These are phyloP conservation scores for Cryptosporidium parvum DNA, from an alignment of 169 alveolate species.

Conservation along the genomic window DNA sequence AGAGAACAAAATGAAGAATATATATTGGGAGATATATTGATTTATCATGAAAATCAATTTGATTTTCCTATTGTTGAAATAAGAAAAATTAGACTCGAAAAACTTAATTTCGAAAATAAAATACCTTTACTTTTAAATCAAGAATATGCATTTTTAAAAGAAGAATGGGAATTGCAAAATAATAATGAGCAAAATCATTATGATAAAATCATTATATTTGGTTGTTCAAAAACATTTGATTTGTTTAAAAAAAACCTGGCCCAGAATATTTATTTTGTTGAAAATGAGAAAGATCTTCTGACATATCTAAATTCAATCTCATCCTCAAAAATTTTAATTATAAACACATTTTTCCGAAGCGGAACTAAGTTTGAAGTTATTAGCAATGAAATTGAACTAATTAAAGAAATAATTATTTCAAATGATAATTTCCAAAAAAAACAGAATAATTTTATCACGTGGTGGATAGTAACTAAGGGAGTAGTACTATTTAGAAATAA, in stretches of 20 bases:
- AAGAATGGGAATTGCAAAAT: slow-evolving; percentile 28
- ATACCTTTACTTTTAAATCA: not conserved
- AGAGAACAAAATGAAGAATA: not conserved
- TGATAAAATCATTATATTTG: slow-evolving; percentile 11
- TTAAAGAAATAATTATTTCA: slow-evolving; percentile 8
- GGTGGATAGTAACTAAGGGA: slow-evolving; percentile 33
- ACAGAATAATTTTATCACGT: not conserved
- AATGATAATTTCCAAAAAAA: not conserved
- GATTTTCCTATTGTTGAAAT: slow-evolving; percentile 41
- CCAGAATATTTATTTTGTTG: not conserved
- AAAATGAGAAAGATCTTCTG: not conserved
- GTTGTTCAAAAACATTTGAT: slow-evolving; percentile 9
- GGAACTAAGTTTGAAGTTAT: not conserved
- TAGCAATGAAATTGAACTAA: not conserved
- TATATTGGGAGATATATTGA: slow-evolving; percentile 18
- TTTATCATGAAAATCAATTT: slow-evolving; percentile 16
- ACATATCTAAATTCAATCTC: not conserved
- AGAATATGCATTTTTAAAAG: slow-evolving; percentile 12
- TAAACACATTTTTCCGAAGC: slow-evolving; percentile 5
- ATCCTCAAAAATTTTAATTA: slow-evolving; percentile 19
- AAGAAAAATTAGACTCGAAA: slow-evolving; percentile 28
- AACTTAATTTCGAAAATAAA: not conserved
- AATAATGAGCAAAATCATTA: slow-evolving; percentile 7
- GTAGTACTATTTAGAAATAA: not conserved
- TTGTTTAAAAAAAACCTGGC: not conserved